Conservation (phyloP, 2,329 filamentous ascomycete genomes). For the Penicillium concentricum region DNA sequence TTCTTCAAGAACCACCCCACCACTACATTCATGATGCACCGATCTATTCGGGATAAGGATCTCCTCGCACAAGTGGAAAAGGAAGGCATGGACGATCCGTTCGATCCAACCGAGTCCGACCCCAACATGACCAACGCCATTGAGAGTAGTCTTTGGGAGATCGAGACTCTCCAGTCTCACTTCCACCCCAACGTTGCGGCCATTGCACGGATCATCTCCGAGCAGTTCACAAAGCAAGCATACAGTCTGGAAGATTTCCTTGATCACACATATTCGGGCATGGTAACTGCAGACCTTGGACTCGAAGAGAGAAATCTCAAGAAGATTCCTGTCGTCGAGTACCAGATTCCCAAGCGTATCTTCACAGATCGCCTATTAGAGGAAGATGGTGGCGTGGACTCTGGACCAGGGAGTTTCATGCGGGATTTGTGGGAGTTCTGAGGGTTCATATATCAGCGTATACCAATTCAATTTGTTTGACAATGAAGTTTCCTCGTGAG, state of each 20-base stretch:
- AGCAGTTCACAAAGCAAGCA: conserved; percentile 93
- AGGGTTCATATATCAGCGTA: conserved; percentile 14
- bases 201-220: conserved; percentile 86
- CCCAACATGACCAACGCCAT: conserved; percentile 84
- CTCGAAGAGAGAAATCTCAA: conserved; percentile 69
- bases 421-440: conserved; percentile 41
- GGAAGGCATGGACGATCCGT: conserved; percentile 70
- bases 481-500: background rate
- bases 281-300: conserved; percentile 77
- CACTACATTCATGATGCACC: conserved; percentile 95
- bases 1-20: conserved; percentile 83
- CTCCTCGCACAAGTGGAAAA: conserved; percentile 60
- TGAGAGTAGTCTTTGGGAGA: conserved; percentile 92
- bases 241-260: conserved; percentile 98
- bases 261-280: conserved; percentile 77
- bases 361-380: conserved; percentile 52
- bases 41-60: conserved; percentile 61
- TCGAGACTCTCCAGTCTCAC: conserved; percentile 85
- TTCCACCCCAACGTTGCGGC: conserved; percentile 97
- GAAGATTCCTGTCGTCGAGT: conserved; percentile 86
- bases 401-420: conserved; percentile 37
- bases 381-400: conserved; percentile 42
- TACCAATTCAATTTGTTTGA: conserved; percentile 11
- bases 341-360: conserved; percentile 85
- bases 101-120: conserved; percentile 70